Evolutionary conservation across 331 rosid species (phyloP).

Genomic region (Quercus tomentella): DNA sequence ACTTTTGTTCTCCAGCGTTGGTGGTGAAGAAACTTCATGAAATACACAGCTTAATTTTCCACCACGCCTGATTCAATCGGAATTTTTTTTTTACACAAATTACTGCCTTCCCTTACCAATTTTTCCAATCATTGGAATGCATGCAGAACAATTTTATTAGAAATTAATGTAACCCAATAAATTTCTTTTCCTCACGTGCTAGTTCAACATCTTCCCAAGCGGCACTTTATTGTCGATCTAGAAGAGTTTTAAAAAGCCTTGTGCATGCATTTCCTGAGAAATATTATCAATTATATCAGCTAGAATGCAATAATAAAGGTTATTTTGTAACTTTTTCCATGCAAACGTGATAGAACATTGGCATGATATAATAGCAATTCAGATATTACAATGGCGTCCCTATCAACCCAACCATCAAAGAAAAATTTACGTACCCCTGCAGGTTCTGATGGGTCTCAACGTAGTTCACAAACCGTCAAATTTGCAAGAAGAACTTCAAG

Average conservation of each 20-base stretch:
- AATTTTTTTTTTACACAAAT: not conserved
- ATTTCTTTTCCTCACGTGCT: not conserved
- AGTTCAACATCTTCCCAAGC: not conserved
- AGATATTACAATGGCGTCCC: slow-evolving; percentile 40
- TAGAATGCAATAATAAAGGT: not conserved
- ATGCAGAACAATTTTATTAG: not conserved
- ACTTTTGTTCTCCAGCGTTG: not conserved
- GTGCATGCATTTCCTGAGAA: not conserved
- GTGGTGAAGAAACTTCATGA: not conserved
- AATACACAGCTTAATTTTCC: not conserved
- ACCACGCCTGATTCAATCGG: not conserved
- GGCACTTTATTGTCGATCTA: not conserved
- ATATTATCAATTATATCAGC: not conserved
- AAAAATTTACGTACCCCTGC: slow-evolving; percentile 42
- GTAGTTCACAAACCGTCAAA: slow-evolving; percentile 51
- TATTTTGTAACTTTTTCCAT: not conserved
- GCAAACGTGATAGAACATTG: not conserved
- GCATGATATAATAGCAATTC: not conserved
- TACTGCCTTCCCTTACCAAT: not conserved
- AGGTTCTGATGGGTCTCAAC: slow-evolving; percentile 30
- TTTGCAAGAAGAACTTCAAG: slow-evolving; percentile 79
- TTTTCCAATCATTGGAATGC: not conserved
- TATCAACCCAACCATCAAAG: slow-evolving; percentile 51
- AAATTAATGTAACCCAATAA: not conserved
- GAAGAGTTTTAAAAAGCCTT: not conserved